phyloP scores from a whole-genome alignment of 2,329 filamentous ascomycete species.

The Pseudocercospora cruenta region DNA sequence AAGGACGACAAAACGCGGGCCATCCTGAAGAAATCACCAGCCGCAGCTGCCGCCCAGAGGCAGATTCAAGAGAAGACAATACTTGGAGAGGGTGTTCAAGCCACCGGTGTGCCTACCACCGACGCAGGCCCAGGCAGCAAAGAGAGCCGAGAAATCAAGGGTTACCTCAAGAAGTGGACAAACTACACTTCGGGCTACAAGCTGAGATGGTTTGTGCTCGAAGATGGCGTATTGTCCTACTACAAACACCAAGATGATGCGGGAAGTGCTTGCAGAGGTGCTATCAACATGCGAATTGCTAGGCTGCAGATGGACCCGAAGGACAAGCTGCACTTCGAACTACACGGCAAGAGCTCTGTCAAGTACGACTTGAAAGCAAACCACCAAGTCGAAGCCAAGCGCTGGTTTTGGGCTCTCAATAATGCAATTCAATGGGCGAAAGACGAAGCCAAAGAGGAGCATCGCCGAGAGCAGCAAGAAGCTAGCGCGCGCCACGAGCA shows the following conservation, averaged over 20 bases:
- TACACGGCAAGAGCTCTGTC: constrained; percentile 95
- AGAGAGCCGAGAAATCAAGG: constrained; percentile 95
- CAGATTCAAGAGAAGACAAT: constrained; percentile 98
- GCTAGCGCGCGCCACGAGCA: constrained; percentile 83
- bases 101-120: constrained; percentile 36
- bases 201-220: constrained; percentile 93
- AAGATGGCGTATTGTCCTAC: constrained; percentile 96
- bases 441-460: constrained; percentile 91
- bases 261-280: constrained; percentile 91
- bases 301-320: constrained; percentile 93
- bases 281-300: constrained; percentile 98
- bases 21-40: constrained; percentile 91
- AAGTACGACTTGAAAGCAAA: constrained; percentile 98
- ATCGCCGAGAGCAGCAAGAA: constrained; percentile 72
- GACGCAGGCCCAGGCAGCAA: constrained; percentile 69
- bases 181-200: constrained; percentile 98
- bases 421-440: constrained; percentile 99
- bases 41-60: constrained; percentile 88
- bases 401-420: constrained; percentile 99
- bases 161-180: constrained; percentile 98
- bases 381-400: constrained; percentile 95
- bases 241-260: constrained; percentile 99
- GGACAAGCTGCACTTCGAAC: constrained; percentile 97
- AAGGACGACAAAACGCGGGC: constrained; percentile 88
- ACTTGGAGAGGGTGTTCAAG: constrained; percentile 68